A percentile compares a stretch with the other conserved stretches of the same genome.
Conservation (phyloP, 2,329 filamentous ascomycete species). For the Colletotrichum chrysophilum region DNA sequence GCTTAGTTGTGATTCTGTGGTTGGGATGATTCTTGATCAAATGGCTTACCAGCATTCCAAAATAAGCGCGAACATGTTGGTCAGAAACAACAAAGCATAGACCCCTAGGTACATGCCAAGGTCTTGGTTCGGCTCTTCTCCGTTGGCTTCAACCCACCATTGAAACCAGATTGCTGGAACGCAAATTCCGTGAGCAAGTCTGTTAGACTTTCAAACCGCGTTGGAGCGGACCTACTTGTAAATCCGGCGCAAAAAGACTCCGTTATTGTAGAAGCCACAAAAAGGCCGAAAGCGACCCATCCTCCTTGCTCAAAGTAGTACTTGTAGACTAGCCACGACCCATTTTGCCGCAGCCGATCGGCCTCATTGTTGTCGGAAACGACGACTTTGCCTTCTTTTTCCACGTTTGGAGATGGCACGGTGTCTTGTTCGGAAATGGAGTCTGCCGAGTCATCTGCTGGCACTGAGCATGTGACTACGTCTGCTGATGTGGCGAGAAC, state of each 20-base stretch:
- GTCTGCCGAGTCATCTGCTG: background rate
- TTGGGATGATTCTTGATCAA: background rate
- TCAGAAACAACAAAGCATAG: background rate
- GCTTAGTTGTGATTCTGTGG: background rate
- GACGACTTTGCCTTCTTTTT: background rate
- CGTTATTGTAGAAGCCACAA: background rate
- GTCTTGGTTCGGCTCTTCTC: background rate
- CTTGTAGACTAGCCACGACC: background rate
- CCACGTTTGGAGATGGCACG: background rate
- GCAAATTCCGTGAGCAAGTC: background rate
- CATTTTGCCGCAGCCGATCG: background rate
- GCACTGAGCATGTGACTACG: background rate
- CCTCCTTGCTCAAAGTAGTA: background rate
- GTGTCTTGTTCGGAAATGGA: background rate
- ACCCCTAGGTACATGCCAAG: constrained; percentile 1
- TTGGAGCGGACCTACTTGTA: background rate
- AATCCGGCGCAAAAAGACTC: background rate
- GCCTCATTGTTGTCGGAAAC: background rate
- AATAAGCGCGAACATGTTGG: background rate
- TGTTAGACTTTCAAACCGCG: background rate
- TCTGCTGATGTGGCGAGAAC: background rate
- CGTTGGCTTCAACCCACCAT: constrained; percentile 10
- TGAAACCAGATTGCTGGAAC: background rate
- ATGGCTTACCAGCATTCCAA: background rate
- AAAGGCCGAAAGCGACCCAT: background rate